Conservation (phyloP, 306 rosid species). For the Vigna angularis region DNA sequence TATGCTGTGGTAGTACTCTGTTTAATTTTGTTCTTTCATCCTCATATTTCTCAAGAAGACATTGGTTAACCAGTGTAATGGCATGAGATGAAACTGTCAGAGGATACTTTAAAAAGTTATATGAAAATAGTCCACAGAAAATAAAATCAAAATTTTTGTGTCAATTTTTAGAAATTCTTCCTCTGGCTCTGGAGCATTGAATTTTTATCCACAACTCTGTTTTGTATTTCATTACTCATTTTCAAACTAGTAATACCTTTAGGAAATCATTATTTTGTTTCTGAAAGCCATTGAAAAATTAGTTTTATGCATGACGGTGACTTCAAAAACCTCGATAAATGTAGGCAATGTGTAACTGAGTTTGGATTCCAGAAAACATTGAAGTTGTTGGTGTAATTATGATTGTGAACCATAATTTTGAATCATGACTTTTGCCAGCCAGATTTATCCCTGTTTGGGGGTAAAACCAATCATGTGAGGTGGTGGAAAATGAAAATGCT, state of each 20-base stretch:
- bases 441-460: background rate
- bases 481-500: conserved; percentile 42
- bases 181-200: background rate
- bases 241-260: background rate
- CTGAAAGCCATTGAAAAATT: background rate
- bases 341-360: background rate
- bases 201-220: background rate
- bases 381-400: background rate
- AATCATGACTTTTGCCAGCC: conserved; percentile 4
- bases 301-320: background rate
- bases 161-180: background rate
- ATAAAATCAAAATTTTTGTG: background rate
- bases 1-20: background rate
- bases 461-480: conserved; percentile 4
- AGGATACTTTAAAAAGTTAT: background rate
- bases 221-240: background rate
- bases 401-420: background rate
- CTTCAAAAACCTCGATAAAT: background rate
- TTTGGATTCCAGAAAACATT: background rate
- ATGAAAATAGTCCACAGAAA: background rate
- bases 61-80: background rate
- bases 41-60: background rate
- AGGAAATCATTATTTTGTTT: background rate
- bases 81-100: too few species aligned
- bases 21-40: background rate